phyloP scores from a whole-genome alignment of 2,329 filamentous ascomycete genomes.

The Alternaria incomplexa region DNA sequence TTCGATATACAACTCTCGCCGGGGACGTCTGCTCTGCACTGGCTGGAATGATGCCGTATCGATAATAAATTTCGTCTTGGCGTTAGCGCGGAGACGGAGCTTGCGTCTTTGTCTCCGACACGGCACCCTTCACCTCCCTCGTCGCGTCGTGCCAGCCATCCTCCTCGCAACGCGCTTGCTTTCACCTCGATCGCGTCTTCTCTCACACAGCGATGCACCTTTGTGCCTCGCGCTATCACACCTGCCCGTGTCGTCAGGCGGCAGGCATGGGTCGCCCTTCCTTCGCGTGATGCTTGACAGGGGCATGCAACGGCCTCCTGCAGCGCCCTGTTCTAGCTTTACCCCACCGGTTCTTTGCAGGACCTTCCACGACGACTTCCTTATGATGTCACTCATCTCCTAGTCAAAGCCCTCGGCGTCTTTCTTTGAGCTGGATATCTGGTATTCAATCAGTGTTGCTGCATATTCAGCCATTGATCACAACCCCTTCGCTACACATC shows the following conservation, averaged over 20 bases:
- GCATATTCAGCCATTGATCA: background rate
- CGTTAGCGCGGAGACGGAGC: constrained; percentile 15
- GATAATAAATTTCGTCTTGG: constrained; percentile 28
- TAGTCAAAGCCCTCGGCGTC: background rate
- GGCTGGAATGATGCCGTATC: constrained; percentile 5
- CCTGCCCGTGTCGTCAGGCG: background rate
- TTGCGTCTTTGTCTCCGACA: constrained; percentile 10
- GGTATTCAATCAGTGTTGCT: background rate
- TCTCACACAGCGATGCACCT: background rate
- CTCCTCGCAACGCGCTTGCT: background rate
- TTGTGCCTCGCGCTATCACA: background rate
- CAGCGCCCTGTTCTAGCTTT: background rate
- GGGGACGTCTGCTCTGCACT: constrained; percentile 8
- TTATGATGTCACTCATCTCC: background rate
- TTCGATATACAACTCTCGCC: background rate
- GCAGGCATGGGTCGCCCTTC: background rate
- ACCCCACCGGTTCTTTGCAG: constrained; percentile 2
- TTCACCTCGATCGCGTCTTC: background rate
- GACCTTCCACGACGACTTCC: background rate
- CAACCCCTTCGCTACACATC: constrained; percentile 1
- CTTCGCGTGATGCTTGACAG: background rate
- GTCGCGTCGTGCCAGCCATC: background rate
- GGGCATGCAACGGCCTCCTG: background rate
- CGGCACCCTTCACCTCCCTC: background rate
- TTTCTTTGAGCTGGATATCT: background rate